A percentile compares a stretch with the other conserved stretches of the same genome.
Conservation (phyloP, 2,329 filamentous ascomycete genomes). For the Sarocladium strictum region DNA sequence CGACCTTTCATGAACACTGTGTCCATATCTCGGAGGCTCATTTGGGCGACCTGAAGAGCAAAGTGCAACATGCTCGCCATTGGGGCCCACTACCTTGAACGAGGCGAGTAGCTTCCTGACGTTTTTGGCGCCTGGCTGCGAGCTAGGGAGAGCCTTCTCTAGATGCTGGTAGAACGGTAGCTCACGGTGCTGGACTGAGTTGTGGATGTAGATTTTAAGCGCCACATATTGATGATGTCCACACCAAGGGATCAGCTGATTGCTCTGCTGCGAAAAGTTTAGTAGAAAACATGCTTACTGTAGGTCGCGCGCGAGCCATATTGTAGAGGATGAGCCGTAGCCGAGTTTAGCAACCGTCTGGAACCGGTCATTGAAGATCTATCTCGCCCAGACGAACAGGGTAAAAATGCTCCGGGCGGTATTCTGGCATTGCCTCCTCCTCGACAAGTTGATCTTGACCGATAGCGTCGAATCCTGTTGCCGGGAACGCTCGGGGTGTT, state of each 20-base stretch:
- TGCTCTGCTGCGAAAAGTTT: too few relatives aligned
- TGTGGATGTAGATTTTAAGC: slow-evolving; percentile 25
- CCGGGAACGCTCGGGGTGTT: slow-evolving; percentile 13
- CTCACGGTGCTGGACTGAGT: slow-evolving; percentile 18
- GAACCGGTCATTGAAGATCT: slow-evolving; percentile 29
- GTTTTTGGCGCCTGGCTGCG: slow-evolving; percentile 14
- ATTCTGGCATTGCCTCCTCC: slow-evolving; percentile 31
- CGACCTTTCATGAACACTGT: slow-evolving; percentile 18
- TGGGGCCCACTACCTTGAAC: slow-evolving; percentile 15
- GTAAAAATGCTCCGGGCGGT: slow-evolving; percentile 29
- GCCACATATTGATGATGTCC: slow-evolving; percentile 22
- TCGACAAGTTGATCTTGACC: slow-evolving; percentile 20
- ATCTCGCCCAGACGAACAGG: slow-evolving; percentile 31
- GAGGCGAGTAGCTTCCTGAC: slow-evolving; percentile 16
- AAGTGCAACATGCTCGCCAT: slow-evolving; percentile 17
- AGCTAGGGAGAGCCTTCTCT: slow-evolving; percentile 8
- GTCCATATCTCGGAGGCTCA: slow-evolving; percentile 26
- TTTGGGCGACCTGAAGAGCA: slow-evolving; percentile 20
- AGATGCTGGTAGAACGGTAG: slow-evolving; percentile 16
- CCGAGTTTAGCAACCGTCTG: slow-evolving; percentile 34
- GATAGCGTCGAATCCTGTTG: slow-evolving; percentile 14
- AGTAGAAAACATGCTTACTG: slow-evolving; percentile 14
- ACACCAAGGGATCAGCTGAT: background rate
- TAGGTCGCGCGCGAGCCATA: slow-evolving; percentile 35
- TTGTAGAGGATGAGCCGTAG: slow-evolving; percentile 33